A percentile compares a stretch with the other conserved stretches of the same genome.
Conservation (phyloP, 202 grass and related monocot genomes). For the Saccharum hybrid region DNA sequence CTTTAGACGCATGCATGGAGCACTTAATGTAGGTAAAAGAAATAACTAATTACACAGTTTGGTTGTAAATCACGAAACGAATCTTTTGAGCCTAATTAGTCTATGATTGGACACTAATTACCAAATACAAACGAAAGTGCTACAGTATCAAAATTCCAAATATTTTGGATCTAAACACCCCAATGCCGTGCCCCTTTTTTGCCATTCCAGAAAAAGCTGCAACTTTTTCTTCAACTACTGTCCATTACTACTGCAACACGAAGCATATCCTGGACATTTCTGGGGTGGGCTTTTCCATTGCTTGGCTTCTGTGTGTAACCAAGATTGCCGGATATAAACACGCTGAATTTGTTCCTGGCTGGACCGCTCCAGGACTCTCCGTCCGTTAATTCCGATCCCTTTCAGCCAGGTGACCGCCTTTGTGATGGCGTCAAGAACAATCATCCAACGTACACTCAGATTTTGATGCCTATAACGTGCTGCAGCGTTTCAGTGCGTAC, state of each 20-base stretch:
- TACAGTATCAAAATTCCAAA: too few relatives aligned
- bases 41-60: too few relatives aligned
- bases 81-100: too few relatives aligned
- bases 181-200: not conserved
- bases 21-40: too few relatives aligned
- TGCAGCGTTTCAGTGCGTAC: constrained; percentile 28
- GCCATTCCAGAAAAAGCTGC: constrained; percentile 25
- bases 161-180: too few relatives aligned
- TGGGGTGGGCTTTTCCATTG: constrained; percentile 14
- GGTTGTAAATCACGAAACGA: too few relatives aligned
- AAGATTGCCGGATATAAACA: constrained; percentile 26
- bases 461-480: constrained; percentile 22
- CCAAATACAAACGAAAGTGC: too few relatives aligned
- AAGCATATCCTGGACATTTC: constrained; percentile 4
- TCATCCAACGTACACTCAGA: constrained; percentile 20
- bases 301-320: not conserved
- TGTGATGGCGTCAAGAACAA: constrained; percentile 41
- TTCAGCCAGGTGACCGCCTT: constrained; percentile 45
- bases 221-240: not conserved
- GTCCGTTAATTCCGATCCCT: not conserved
- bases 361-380: not conserved
- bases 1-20: too few relatives aligned
- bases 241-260: not conserved
- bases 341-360: constrained; percentile 44
- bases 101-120: too few relatives aligned